Percentiles rank a stretch among this genome's conserved stretches.
Conservation (phyloP, 331 rosid species). For the Acacia pycnantha region DNA sequence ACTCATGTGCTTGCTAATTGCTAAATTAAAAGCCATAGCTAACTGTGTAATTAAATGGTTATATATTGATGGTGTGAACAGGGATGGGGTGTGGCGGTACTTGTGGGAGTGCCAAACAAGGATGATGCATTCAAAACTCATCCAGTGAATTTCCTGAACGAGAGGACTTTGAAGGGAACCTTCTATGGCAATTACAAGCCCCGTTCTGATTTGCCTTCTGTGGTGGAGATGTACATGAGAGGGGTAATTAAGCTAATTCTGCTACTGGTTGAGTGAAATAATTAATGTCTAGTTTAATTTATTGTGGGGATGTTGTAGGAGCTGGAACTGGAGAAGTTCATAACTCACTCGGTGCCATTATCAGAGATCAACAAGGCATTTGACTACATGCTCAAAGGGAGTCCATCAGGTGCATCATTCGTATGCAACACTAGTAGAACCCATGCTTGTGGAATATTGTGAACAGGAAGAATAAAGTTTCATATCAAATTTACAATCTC, state of each 20-base stretch:
- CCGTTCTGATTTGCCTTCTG: slow-evolving; percentile 70
- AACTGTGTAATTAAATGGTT: background rate
- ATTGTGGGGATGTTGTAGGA: slow-evolving; percentile 46
- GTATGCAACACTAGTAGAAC: slow-evolving; percentile 48
- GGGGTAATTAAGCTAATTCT: slow-evolving; percentile 51
- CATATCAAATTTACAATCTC: background rate
- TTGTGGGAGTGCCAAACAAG: slow-evolving; percentile 69
- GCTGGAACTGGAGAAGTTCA: slow-evolving; percentile 85
- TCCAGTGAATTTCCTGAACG: slow-evolving; percentile 72
- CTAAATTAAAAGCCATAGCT: background rate
- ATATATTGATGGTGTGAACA: slow-evolving; percentile 17
- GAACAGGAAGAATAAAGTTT: background rate
- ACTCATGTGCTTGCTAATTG: background rate
- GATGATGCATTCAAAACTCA: slow-evolving; percentile 62
- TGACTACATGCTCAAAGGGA: slow-evolving; percentile 76
- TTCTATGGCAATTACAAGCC: slow-evolving; percentile 94
- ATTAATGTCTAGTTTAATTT: background rate
- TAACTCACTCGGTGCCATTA: slow-evolving; percentile 72
- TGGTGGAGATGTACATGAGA: slow-evolving; percentile 83
- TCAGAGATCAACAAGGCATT: slow-evolving; percentile 89
- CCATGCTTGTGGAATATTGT: background rate
- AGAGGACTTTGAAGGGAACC: slow-evolving; percentile 94
- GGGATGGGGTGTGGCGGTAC: slow-evolving; percentile 85
- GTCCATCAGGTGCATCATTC: slow-evolving; percentile 73
- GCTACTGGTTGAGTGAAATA: background rate